Base-by-base conservation (phyloP, 768 basidiomycete genomes). In the Leccinum subgranulosum region DNA sequence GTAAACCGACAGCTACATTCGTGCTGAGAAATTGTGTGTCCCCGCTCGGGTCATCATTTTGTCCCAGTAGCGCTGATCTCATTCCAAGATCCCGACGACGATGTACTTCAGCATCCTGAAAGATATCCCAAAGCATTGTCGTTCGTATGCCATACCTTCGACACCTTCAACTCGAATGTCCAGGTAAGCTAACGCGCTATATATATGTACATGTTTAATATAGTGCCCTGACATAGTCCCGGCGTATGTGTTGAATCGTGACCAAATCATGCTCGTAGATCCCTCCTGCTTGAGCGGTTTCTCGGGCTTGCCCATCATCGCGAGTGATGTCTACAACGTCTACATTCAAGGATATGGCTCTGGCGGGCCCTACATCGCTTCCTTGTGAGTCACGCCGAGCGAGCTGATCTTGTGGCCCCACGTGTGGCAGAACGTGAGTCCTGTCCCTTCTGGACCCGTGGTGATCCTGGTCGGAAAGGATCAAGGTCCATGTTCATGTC, bases 231-330 rank as follows among this genome's bases (percentile, higher is more conserved):
- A 49, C 15, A 49, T 49, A 14, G 2, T 49, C 5, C 48, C 31
- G 6, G 7, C 21, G 19, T 50, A 50, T 5, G 49, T 33, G 8
- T 21, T 3, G 31, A 11, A 12, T 6, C 34, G 6, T 10, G 23
- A 39, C n/a, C 12, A 36, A 25, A 4, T 8, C 51, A n/a, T 15
- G 15, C 51, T 51, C n/a, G 8, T 69, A 65, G 23, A 49, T 49
- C 34, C 19, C 25, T 21, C 51, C 9, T 25, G 33, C n/a, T 51
- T 33, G 51, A 36, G 51, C 14, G 51, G 51, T 39, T 51, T 51
- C 36, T 12, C 34, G 5, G 51, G 51, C 12, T 34, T 36, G 21
- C 51, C 51, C 15, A 39, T 52, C 36, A 21, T 52, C 17, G 51
- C 21, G 8, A 39, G 51, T 6, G 29, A 52, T 1, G 36, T 39